Conservation (phyloP, 768 basidiomycete genomes). For the Lactifluus pinguis region DNA sequence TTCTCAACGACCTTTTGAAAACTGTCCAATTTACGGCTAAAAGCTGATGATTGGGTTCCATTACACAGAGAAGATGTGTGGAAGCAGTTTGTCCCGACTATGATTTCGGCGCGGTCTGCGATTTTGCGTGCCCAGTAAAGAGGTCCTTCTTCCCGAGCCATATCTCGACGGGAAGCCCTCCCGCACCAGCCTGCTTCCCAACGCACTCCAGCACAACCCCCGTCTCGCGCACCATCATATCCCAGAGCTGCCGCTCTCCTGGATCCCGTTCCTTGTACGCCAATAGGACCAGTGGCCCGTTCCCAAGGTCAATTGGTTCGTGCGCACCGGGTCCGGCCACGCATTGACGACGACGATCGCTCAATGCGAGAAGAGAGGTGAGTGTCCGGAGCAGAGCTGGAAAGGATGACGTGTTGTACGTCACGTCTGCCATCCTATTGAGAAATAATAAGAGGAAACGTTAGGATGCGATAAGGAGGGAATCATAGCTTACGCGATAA, state of each 20-base stretch:
- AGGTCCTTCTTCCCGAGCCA: constrained; percentile 41
- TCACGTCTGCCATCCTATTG: constrained; percentile 81
- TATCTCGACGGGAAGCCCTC: constrained; percentile 58
- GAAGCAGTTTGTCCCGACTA: too few relatives aligned
- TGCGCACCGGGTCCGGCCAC: background rate
- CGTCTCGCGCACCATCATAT: constrained; percentile 35
- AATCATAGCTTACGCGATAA: constrained; percentile 51
- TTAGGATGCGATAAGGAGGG: background rate
- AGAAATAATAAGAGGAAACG: background rate
- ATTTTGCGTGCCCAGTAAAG: too few relatives aligned
- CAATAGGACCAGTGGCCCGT: constrained; percentile 45
- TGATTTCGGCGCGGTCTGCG: background rate
- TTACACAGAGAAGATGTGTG: too few relatives aligned
- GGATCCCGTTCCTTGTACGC: constrained; percentile 84
- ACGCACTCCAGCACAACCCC: constrained; percentile 51
- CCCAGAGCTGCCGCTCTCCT: constrained; percentile 71
- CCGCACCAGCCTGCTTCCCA: constrained; percentile 47
- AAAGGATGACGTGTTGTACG: constrained; percentile 86
- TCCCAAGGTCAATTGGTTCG: background rate
- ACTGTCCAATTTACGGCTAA: too few relatives aligned
- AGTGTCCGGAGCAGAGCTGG: constrained; percentile 67
- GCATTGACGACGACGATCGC: background rate
- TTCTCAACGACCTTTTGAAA: too few relatives aligned
- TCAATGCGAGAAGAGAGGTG: constrained; percentile 34
- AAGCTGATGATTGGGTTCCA: too few relatives aligned